phyloP scores from a whole-genome alignment of 2,329 filamentous ascomycete genomes.

The Alternaria infectoria region DNA sequence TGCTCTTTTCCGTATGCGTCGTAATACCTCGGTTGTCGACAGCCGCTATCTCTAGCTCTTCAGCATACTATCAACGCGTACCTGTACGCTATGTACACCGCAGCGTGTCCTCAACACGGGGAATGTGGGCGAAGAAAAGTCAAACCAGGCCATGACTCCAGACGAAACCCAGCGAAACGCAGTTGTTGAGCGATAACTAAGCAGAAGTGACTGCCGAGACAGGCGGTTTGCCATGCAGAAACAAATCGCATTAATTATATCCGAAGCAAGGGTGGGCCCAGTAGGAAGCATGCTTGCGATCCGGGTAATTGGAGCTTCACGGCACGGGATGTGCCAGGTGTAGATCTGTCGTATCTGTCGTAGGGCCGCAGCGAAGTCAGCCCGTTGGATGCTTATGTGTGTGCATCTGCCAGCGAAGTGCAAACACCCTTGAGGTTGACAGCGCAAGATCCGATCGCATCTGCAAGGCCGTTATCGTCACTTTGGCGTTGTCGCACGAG shows the following conservation, averaged over 20 bases:
- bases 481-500: background rate
- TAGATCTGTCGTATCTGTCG: background rate
- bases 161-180: background rate
- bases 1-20: constrained; percentile 1
- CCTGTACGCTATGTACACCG: background rate
- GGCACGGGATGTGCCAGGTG: background rate
- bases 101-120: background rate
- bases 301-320: background rate
- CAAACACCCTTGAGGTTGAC: background rate
- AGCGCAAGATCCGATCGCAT: background rate
- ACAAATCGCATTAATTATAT: background rate
- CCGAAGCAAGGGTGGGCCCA: background rate
- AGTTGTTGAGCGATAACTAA: background rate
- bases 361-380: background rate
- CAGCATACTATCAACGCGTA: background rate
- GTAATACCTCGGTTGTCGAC: constrained; percentile 8
- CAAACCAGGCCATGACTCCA: background rate
- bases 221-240: background rate
- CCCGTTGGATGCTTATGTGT: background rate
- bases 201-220: background rate
- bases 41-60: constrained; percentile 3
- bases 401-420: background rate
- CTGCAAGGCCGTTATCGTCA: background rate
- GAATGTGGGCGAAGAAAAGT: background rate
- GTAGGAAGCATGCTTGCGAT: background rate